phyloP scores from a whole-genome alignment of 1,284 basidiomycete species.

The Papiliotrema nemorosa region DNA sequence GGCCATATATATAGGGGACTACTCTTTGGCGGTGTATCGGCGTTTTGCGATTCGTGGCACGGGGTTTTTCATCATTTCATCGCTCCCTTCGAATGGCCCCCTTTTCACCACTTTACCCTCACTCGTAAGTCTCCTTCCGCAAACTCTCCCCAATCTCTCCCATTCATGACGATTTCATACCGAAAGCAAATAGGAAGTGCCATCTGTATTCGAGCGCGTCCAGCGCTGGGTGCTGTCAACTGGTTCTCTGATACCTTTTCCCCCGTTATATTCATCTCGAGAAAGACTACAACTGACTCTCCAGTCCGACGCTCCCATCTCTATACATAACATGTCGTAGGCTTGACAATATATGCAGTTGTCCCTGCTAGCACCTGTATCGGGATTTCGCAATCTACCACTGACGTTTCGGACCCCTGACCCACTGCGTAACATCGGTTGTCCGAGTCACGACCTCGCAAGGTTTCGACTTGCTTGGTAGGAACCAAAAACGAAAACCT shows the following conservation, averaged over 20 bases:
- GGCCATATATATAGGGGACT: no score
- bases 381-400: slow-evolving; percentile 87
- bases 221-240: slow-evolving; percentile 23
- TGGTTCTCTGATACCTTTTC: slow-evolving; percentile 21
- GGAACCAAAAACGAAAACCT: slow-evolving; percentile 71
- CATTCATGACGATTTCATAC: slow-evolving; percentile 22
- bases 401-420: slow-evolving; percentile 63
- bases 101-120: background rate
- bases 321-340: slow-evolving; percentile 23
- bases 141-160: background rate
- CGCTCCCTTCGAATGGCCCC: background rate
- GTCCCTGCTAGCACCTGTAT: slow-evolving; percentile 82
- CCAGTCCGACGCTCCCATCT: background rate
- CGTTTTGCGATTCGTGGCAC: background rate
- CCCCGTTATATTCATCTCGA: no score
- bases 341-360: slow-evolving; percentile 63
- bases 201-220: slow-evolving; percentile 22
- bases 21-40: background rate
- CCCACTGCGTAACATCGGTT: slow-evolving; percentile 11
- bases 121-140: background rate
- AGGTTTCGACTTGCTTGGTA: slow-evolving; percentile 56
- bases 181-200: slow-evolving; percentile 30
- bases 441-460: background rate
- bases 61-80: background rate
- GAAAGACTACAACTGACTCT: no score